Evolutionary conservation across 2,329 filamentous ascomycete species (phyloP), one percentile per base, ranked within the genome.

Genomic region (Macroventuria anomochaeta): DNA sequence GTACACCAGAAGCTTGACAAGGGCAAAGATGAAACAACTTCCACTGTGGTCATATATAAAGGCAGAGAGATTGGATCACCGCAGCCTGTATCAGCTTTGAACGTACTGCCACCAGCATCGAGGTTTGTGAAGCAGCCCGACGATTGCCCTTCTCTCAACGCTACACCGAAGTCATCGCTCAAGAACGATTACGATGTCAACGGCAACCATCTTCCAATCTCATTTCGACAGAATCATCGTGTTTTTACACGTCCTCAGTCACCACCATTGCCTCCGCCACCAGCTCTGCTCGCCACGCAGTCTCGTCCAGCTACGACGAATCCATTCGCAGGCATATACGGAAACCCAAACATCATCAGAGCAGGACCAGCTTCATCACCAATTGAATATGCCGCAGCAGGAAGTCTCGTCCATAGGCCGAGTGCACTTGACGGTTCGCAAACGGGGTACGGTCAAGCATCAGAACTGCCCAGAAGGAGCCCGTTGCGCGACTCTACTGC

Each of bases 231-330:
- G 10, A n/a, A 39, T 17, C 8, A 39, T 17, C 8, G 8, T 3
- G 15, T 12, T 28, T 2, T n/a, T 18, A 7, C 18, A 21, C 28
- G 17, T 18, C 3, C 15, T 7, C 8, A 12, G 18, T 17, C 18
- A 15, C 13, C 25, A 31, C 3, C 28, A 15, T 29, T 38, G 7
- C 31, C 29, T 13, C 36, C 15, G 3, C 17, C 18, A 17, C 37
- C 17, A 41, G 20, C 36, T 37, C 7, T 37, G 8, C 31, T n/a
- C 7, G 20, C 18, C 7, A 26, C 13, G 11, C 8, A 7, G 7
- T 46, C 42, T 41, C 49, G 37, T 17, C 31, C 49, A 26, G 37
- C 26, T n/a, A 46, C 49, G 7, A 41, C 13, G 15, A 53, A 46
- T 3, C 42, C 41, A 5, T 42, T 41, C n/a, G 42, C 37, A 8